Base-by-base conservation (phyloP, 306 rosid species). In the Begonia fuchsioides region DNA sequence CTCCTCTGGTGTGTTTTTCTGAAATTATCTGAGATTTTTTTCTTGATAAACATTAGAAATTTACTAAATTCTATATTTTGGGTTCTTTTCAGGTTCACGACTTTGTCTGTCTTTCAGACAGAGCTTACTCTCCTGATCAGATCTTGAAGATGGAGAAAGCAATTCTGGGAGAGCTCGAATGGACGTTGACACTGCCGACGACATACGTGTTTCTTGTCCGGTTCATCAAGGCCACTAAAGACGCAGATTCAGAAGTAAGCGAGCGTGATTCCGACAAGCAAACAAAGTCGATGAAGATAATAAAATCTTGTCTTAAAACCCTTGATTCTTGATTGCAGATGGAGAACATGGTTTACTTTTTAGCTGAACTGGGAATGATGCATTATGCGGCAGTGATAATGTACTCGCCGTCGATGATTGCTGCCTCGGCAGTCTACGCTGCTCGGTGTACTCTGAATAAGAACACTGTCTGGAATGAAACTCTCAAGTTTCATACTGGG, bases 171-270 rank as follows among this genome's bases (percentile, higher is more conserved):
- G 80, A 72, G 64, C 66, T 87, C 48, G 94, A 80, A 47, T 87
- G 96, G 96, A 71, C 71, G 12, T 57, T 87, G 71, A 87, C 96
- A 9, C 83, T 87, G 38, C 96, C 96, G 0, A 87, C 96, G 10
- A 74, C 79, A 1, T 87, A 66, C 17, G 94, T 87, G 15, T 87
- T 87, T 68, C 72, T 87, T 0, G 82, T 67, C 35, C 94, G 96
- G n/a, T 87, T 87, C 19, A 80, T 80, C 66, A 87, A 87, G 77
- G 96, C 94, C 2, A 72, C 93, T 0, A 58, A 63, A 11, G 68
- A 88, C 0, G 52, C 40, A 11, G 68, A 69, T 35, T 66, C 57
- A 10, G 49, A 60, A 58, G 88, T 83, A 5, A 44, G 74, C 51
- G 17, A 10, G 5, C 35, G 35, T 26, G 35, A 26, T 26, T 26